Evolutionary conservation across 2,329 filamentous ascomycete species (phyloP).

Genomic region (Pseudopyricularia javanii): DNA sequence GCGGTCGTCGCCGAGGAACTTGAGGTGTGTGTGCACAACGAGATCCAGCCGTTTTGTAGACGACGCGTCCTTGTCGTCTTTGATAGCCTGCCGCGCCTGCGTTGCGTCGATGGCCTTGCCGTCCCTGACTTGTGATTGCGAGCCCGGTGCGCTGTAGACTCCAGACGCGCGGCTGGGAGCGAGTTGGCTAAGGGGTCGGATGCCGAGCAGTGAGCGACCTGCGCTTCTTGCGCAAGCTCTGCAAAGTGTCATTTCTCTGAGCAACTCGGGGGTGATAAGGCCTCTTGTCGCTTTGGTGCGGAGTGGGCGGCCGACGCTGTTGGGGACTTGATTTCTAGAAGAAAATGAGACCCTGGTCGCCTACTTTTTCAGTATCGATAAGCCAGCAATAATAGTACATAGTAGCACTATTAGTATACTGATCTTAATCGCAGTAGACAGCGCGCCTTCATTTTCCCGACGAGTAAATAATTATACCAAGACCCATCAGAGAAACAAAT

Average conservation of each 20-base stretch:
- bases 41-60: slow-evolving; percentile 14
- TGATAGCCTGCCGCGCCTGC: background rate
- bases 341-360: no score
- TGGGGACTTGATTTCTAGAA: no score
- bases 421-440: no score
- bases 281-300: no score
- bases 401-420: no score
- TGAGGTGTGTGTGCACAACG: slow-evolving; percentile 39
- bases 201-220: background rate
- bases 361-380: no score
- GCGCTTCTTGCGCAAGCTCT: background rate
- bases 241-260: background rate
- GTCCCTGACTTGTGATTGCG: background rate
- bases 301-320: no score
- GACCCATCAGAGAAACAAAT: no score
- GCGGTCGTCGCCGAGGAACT: slow-evolving; percentile 52
- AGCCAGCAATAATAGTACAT: no score
- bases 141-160: background rate
- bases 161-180: background rate
- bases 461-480: no score
- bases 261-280: no score
- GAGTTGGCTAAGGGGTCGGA: background rate
- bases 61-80: background rate
- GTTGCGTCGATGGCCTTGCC: background rate
- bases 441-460: no score